Evolutionary conservation across 805 yeast species (phyloP).

Genomic region (Wickerhamiella kurtzmanii): DNA sequence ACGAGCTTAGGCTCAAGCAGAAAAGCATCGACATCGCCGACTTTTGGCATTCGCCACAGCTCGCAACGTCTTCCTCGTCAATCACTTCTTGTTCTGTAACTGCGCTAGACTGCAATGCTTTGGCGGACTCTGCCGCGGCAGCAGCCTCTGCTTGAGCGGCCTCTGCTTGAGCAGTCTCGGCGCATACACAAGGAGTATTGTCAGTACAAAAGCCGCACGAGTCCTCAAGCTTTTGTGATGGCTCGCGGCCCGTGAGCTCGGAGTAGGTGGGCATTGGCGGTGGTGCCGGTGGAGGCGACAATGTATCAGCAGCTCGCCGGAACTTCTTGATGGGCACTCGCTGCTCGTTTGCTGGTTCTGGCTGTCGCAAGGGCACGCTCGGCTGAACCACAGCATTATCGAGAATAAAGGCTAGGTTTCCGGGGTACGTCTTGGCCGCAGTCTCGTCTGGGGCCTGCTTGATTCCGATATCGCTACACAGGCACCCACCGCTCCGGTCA

Average conservation of each 20-base stretch:
- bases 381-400: conserved; percentile 5
- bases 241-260: background rate
- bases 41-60: conserved; percentile 53
- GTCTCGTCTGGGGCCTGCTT: conserved; percentile 11
- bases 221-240: conserved; percentile 29
- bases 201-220: conserved; percentile 88
- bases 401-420: conserved; percentile 10
- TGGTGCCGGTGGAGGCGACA: background rate
- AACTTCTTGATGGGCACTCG: conserved; percentile 5
- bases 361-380: conserved; percentile 17
- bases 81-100: background rate
- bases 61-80: conserved; percentile 2
- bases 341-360: background rate
- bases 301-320: background rate
- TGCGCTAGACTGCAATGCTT: background rate
- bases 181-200: conserved; percentile 77
- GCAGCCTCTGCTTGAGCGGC: too few species aligned
- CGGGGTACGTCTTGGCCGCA: background rate
- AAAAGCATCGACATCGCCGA: conserved; percentile 77
- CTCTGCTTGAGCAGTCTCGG: conserved; percentile 38
- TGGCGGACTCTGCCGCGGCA: background rate
- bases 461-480: conserved; percentile 25
- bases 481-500: conserved; percentile 23
- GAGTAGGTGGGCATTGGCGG: background rate
- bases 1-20: conserved; percentile 37